Evolutionary conservation across 2,329 filamentous ascomycete species (phyloP), one percentile per base, ranked within the genome.

Genomic region (Phaeosphaeriaceae sp.): DNA sequence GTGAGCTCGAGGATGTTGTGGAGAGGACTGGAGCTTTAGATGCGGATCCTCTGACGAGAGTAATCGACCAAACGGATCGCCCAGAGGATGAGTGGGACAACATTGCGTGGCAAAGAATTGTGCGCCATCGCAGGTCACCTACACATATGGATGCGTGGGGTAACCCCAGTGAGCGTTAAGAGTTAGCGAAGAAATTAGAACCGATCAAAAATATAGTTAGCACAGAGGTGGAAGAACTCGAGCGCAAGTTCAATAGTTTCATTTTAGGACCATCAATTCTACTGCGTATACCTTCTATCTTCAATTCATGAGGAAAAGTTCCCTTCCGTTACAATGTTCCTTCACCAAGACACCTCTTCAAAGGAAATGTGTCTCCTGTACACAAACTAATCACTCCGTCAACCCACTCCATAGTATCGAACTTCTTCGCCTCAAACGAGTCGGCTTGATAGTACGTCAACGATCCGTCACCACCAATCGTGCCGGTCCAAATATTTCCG

Each of bases 381-480:
- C 79, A 81, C 1, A 80, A 67, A 7, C 61, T 56, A 48, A 81
- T 79, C 10, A 73, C 66, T 13, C 79, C 79, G 65, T 78, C 72
- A 10, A 80, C 78, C 79, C 79, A 81, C 22, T 58, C 57, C 58
- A 81, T 56, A 33, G 66, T 60, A 17, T 65, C 71, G 51, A 71
- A 79, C 13, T 41, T 54, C 68, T 76, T 75, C 55, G 61, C 66
- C 1, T 62, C 54, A 59, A 78, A 80, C 1, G 67, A 72, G 62
- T 80, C 77, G n/a, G 65, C 71, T 53, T 67, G 67, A 62, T 76
- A 81, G 33, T 61, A 54, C 0, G 57, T 59, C 48, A 67, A 45
- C 17, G 54, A 62, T 9, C 62, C 67, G 3, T 69, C 66, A 1
- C 62, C 61, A 44, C 78, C 77, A 51, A 76, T 72, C 45, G 67